Percentiles rank a stretch among this genome's conserved stretches.
phyloP scores from a whole-genome alignment of 306 rosid genomes.

The Rosa rugosa region DNA sequence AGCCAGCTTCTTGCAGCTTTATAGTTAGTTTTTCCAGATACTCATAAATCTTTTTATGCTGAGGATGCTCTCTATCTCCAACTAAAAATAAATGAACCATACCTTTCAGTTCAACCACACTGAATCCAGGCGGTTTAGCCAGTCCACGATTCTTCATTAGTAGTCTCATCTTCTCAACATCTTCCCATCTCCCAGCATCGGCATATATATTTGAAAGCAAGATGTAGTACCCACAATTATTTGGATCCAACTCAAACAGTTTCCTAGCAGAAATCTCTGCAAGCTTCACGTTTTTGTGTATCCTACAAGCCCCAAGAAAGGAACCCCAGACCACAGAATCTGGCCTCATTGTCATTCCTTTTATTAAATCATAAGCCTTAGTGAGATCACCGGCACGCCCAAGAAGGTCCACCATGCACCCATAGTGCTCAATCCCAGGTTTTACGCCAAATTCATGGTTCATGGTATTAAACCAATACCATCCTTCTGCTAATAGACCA shows the following conservation, averaged over 20 bases:
- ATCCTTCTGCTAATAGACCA: conserved; percentile 66
- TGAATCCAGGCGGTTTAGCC: conserved; percentile 74
- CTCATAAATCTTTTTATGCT: conserved; percentile 56
- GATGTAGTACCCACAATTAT: conserved; percentile 72
- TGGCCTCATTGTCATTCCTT: conserved; percentile 62
- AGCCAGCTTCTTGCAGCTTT: conserved; percentile 65
- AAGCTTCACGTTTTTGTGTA: conserved; percentile 67
- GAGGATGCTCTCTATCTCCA: conserved; percentile 79
- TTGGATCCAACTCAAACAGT: conserved; percentile 67
- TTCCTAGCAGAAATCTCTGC: conserved; percentile 67
- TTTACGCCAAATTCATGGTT: conserved; percentile 47
- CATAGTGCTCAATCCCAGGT: conserved; percentile 76
- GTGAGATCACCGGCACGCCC: conserved; percentile 71
- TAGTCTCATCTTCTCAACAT: conserved; percentile 67
- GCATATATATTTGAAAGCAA: conserved; percentile 77
- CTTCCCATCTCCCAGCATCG: conserved; percentile 73
- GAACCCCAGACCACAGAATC: conserved; percentile 79
- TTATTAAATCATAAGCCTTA: conserved; percentile 66
- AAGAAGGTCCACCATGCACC: conserved; percentile 80
- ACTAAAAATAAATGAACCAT: conserved; percentile 64
- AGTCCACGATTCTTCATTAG: conserved; percentile 59
- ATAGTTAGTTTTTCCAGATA: conserved; percentile 50
- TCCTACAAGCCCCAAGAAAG: conserved; percentile 74
- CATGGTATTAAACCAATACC: conserved; percentile 79
- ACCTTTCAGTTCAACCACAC: conserved; percentile 75